A percentile compares a stretch with the other conserved stretches of the same genome.
phyloP scores from a whole-genome alignment of 1,284 basidiomycete genomes.

The Ceratobasidium theobromae region DNA sequence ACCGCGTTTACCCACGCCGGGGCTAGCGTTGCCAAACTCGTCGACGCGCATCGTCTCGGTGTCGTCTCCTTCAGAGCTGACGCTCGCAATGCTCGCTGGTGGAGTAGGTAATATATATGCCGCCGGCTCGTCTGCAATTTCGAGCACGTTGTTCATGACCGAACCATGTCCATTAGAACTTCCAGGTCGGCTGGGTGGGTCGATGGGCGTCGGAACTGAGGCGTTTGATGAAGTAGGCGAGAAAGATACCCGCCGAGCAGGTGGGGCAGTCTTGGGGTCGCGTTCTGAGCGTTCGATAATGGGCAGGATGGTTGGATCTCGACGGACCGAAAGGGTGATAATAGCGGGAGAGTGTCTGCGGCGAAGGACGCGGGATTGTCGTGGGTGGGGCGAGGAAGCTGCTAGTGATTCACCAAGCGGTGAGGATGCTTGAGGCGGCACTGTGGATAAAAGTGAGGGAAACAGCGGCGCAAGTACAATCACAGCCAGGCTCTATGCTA shows the following conservation, averaged over 20 bases:
- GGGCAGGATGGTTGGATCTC: constrained; percentile 4
- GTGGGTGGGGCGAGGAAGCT: not conserved
- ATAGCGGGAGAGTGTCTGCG: constrained; percentile 1
- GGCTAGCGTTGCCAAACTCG: constrained; percentile 3
- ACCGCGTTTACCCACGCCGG: constrained; percentile 22
- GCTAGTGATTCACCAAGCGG: not conserved
- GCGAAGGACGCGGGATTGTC: not conserved
- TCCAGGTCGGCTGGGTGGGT: not conserved
- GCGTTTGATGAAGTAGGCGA: constrained; percentile 23
- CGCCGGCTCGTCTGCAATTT: not conserved
- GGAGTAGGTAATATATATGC: constrained; percentile 24
- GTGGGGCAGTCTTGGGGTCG: not conserved
- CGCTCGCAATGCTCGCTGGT: constrained; percentile 21
- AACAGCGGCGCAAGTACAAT: constrained; percentile 25
- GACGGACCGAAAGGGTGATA: constrained; percentile 15
- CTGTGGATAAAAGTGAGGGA: constrained; percentile 16
- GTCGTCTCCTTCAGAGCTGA: constrained; percentile 27
- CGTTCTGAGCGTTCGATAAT: constrained; percentile 13
- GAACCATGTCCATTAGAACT: constrained; percentile 14
- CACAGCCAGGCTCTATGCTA: constrained; percentile 29
- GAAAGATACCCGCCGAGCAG: constrained; percentile 15
- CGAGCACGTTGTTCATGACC: not conserved
- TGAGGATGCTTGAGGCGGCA: not conserved
- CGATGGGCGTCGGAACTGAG: constrained; percentile 10
- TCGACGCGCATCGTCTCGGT: constrained; percentile 13